These are phyloP conservation scores for Neostapfia colusana DNA, from an alignment of 176 grass and related monocot genomes.

Conservation along the genomic window DNA sequence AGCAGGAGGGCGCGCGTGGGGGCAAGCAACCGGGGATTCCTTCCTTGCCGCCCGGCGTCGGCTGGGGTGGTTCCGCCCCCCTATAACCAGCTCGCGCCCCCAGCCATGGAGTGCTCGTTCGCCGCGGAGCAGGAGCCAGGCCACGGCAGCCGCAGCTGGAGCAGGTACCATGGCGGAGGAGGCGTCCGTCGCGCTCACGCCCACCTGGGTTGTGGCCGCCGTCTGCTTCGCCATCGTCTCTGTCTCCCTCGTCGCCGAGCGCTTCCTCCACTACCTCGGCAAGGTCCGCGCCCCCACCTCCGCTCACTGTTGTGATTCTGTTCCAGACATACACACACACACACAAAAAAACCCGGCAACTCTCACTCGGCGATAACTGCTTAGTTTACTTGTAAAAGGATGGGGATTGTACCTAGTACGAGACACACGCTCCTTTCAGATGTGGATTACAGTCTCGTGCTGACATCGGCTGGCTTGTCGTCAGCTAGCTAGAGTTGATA, in stretches of 20 bases:
- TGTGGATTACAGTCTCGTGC: background rate
- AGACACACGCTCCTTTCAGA: background rate
- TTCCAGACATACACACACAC: background rate
- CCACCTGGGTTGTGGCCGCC: slow-evolving; percentile 73
- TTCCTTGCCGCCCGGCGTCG: slow-evolving; percentile 30
- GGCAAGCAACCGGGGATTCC: slow-evolving; percentile 42
- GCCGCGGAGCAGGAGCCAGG: background rate
- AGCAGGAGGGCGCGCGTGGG: background rate
- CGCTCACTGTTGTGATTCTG: background rate
- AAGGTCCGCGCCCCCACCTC: slow-evolving; percentile 36
- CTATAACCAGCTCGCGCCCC: slow-evolving; percentile 20
- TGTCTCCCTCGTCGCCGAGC: slow-evolving; percentile 70
- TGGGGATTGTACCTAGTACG: background rate
- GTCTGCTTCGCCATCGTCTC: slow-evolving; percentile 72
- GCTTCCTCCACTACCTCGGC: slow-evolving; percentile 80
- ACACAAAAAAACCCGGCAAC: too few relatives aligned
- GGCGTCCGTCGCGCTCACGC: slow-evolving; percentile 49
- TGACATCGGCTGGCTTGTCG: slow-evolving; percentile 5
- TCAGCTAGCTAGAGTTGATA: too few relatives aligned
- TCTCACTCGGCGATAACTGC: background rate
- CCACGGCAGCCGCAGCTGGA: background rate
- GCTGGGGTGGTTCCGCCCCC: background rate
- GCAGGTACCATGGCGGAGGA: slow-evolving; percentile 29
- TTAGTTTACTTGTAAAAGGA: background rate
- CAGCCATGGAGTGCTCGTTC: background rate